Evolutionary conservation across 306 rosid genomes (phyloP).

Genomic region (Cicer judaicum): DNA sequence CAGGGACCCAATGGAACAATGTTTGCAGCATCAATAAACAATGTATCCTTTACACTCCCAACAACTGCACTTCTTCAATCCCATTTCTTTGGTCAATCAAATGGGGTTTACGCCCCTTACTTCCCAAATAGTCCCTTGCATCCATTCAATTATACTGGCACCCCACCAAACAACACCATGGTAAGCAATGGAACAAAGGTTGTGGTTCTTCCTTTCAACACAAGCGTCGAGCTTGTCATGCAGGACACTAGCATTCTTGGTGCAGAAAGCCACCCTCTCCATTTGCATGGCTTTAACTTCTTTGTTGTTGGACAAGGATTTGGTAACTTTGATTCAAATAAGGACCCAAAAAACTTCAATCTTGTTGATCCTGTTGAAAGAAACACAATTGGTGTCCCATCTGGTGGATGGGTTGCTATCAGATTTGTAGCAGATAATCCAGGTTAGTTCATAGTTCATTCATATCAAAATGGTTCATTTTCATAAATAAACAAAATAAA

Average conservation of each 20-base stretch:
- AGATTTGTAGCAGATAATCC: conserved; percentile 64
- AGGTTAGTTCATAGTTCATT: conserved; percentile 42
- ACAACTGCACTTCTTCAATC: conserved; percentile 60
- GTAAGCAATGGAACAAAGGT: conserved; percentile 63
- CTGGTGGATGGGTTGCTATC: conserved; percentile 10
- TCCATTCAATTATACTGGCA: conserved; percentile 60
- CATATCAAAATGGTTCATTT: background rate
- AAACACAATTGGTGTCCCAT: background rate
- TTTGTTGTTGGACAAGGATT: conserved; percentile 67
- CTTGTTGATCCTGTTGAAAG: conserved; percentile 55
- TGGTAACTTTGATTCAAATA: conserved; percentile 57
- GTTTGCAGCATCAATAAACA: conserved; percentile 65
- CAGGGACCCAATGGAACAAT: conserved; percentile 68
- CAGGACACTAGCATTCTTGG: conserved; percentile 66
- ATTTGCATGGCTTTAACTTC: conserved; percentile 66
- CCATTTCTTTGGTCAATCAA: conserved; percentile 53
- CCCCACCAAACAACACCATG: conserved; percentile 56
- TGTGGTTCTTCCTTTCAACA: conserved; percentile 54
- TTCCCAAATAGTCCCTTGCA: conserved; percentile 50
- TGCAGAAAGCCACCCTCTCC: conserved; percentile 62
- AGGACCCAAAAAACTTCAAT: conserved; percentile 53
- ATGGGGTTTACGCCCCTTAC: conserved; percentile 46
- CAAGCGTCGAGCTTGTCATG: conserved; percentile 58
- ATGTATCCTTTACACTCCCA: conserved; percentile 57
- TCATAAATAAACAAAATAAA: background rate